phyloP scores from a whole-genome alignment of 2,329 filamentous ascomycete species.

The Alternaria infectoria region DNA sequence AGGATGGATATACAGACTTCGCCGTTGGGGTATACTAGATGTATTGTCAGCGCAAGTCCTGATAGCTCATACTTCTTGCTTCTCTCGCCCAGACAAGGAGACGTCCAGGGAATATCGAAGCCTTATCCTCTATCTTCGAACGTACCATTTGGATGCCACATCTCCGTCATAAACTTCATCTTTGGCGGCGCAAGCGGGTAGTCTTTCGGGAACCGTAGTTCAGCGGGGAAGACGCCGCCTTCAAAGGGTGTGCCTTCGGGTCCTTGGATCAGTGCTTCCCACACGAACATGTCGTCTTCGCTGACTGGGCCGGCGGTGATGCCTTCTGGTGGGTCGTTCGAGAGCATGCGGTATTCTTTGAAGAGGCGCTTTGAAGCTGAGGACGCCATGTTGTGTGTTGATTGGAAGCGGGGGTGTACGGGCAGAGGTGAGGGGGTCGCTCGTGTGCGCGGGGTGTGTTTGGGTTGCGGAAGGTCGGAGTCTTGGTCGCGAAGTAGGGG shows the following conservation, averaged over 20 bases:
- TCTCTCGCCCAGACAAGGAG: too few species aligned
- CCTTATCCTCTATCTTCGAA: too few species aligned
- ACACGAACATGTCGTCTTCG: conserved; percentile 94
- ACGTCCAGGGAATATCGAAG: too few species aligned
- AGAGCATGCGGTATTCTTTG: conserved; percentile 93
- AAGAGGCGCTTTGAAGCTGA: conserved; percentile 80
- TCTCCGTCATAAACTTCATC: conserved; percentile 82
- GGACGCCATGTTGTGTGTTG: conserved; percentile 51
- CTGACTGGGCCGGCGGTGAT: conserved; percentile 92
- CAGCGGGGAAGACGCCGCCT: conserved; percentile 93
- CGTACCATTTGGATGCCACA: conserved; percentile 90
- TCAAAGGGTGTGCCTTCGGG: conserved; percentile 93
- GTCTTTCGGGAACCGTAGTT: conserved; percentile 79
- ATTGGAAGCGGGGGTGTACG: not conserved
- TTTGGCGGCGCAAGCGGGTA: conserved; percentile 90
- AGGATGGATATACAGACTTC: conserved; percentile 96
- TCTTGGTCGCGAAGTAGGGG: not conserved
- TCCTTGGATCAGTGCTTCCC: conserved; percentile 96
- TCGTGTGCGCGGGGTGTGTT: not conserved
- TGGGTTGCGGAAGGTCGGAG: not conserved
- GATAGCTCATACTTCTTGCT: too few species aligned
- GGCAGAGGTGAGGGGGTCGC: not conserved
- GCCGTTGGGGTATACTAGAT: conserved; percentile 85
- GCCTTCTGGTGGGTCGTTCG: conserved; percentile 94
- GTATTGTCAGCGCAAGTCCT: too few species aligned